Conservation (phyloP, 192 early-diverging fungal species). For the Dissophora ornata region DNA sequence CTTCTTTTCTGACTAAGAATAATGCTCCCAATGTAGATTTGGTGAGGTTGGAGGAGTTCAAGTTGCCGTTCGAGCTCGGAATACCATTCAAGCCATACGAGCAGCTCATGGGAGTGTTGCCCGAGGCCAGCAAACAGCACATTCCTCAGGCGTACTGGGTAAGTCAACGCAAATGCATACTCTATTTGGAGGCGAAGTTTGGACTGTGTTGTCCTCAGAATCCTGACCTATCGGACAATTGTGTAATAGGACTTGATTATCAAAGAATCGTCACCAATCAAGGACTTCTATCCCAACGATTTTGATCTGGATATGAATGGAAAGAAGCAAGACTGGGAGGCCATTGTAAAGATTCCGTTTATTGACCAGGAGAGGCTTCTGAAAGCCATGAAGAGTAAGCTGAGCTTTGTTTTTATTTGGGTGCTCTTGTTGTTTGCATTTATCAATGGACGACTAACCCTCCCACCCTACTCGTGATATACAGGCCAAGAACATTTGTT, state of each 20-base stretch:
- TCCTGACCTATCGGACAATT: neutral
- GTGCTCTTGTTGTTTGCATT: too few species aligned
- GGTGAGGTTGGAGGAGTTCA: conserved; percentile 62
- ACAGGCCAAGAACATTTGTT: conserved; percentile 69
- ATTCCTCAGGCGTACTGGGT: conserved; percentile 83
- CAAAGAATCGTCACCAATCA: conserved; percentile 86
- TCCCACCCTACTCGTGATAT: neutral
- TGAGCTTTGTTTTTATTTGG: too few species aligned
- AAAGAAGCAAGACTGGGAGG: conserved; percentile 98
- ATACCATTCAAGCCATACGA: conserved; percentile 95
- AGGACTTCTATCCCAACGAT: conserved; percentile 92
- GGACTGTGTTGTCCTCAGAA: neutral
- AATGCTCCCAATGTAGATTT: conserved; percentile 54
- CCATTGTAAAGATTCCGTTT: conserved; percentile 97
- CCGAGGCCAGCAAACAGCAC: conserved; percentile 83
- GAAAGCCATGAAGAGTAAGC: conserved; percentile 73
- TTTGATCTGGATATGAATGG: conserved; percentile 98
- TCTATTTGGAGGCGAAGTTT: neutral
- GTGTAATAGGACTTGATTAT: conserved; percentile 78
- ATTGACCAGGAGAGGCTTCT: conserved; percentile 92
- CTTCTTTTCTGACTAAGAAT: too few species aligned
- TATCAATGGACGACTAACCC: too few species aligned
- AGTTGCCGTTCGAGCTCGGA: conserved; percentile 83
- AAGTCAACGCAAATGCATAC: too few species aligned
- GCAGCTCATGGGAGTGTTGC: conserved; percentile 99